Base-by-base conservation (phyloP, 805 yeast genomes). In the Nakazawaea populi region DNA sequence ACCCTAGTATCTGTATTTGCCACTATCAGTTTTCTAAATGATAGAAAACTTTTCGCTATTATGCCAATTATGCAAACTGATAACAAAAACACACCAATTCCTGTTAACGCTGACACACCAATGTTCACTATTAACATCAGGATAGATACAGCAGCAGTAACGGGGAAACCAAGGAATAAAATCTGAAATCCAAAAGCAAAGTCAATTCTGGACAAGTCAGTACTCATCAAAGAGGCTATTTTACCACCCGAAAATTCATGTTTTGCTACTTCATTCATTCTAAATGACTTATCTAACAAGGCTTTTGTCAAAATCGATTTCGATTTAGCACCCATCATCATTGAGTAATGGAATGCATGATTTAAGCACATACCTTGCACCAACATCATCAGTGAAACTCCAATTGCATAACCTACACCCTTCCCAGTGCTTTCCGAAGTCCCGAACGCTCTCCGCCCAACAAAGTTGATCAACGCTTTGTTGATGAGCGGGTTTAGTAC, bases 331-430 rank as follows among this genome's bases (percentile, higher is more conserved):
- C 96, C 96, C 9, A 80, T 74, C 53, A 79, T 64, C 65, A 80
- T 73, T 4, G 87, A 71, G 67, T n/a, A 59, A 76, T 65, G 48
- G 74, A 65, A 57, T 83, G 73, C 54, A 89, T 82, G 87, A 53
- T 86, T 80, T 47, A 85, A 71, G 31, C 70, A 58, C 8, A 80
- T 44, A 39, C 83, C 79, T 48, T 73, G 67, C 1, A 72, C 42
- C 14, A 78, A 56, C 56, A 85, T 77, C 64, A 90, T 70, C 1
- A 71, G 56, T 42, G 83, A 75, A 9, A 87, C 73, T 18, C 91
- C 95, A 45, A 89, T 68, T 8, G 91, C 85, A 57, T 79, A 86
- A 7, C 94, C 96, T n/a, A 87, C 72, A 53, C 96, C 96, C 42
- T 67, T 71, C 35, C 82, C 84, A 51, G 70, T 68, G 5, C 68